Conservation (phyloP, 1,139 yeast species). For the Taiozyma onychis region DNA sequence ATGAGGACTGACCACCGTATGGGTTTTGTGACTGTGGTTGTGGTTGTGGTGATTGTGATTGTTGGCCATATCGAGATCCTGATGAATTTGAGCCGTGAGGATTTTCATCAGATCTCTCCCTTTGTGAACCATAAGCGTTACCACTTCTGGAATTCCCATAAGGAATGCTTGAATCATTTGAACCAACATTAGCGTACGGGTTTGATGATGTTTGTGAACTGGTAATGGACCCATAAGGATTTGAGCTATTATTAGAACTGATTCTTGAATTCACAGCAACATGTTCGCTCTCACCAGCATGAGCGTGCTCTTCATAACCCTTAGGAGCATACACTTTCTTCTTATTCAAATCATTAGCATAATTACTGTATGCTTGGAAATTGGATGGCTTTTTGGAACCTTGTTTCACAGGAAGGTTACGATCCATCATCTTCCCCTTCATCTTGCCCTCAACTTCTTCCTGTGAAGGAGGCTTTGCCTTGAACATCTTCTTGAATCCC, state of each 20-base stretch:
- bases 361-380: constrained; percentile 55
- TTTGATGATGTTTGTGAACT: background rate
- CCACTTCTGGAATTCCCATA: background rate
- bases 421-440: constrained; percentile 42
- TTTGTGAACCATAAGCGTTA: background rate
- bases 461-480: constrained; percentile 41
- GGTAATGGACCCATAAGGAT: background rate
- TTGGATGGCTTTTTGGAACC: constrained; percentile 38
- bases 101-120: background rate
- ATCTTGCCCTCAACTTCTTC: constrained; percentile 57
- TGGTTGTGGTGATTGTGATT: background rate
- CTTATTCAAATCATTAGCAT: constrained; percentile 22
- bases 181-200: background rate
- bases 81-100: background rate
- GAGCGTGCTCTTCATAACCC: constrained; percentile 28
- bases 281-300: constrained; percentile 13
- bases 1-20: background rate
- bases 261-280: constrained; percentile 4
- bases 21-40: background rate
- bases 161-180: background rate
- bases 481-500: constrained; percentile 44
- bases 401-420: constrained; percentile 47
- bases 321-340: constrained; percentile 40
- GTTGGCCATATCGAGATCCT: background rate
- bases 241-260: constrained; percentile 1